Evolutionary conservation across 495 filamentous ascomycete species (phyloP).

Genomic region (Antarctomyces pellizariae): DNA sequence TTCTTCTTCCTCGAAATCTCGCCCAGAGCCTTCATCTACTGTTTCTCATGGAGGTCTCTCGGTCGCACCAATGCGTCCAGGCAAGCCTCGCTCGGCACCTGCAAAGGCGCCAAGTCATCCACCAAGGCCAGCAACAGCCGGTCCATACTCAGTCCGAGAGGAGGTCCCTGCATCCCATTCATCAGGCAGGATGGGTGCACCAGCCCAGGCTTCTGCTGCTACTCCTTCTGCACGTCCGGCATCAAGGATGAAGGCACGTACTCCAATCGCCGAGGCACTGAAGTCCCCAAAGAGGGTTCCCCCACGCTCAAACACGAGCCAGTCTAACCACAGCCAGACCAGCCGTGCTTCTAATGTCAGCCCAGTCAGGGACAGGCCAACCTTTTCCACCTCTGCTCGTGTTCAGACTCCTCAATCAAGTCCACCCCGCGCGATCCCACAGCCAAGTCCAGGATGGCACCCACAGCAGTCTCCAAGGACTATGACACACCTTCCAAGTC

Average conservation of each 20-base stretch:
- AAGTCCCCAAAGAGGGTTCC: slow-evolving; percentile 7
- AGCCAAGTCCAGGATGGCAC: too few relatives aligned
- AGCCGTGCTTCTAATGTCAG: slow-evolving; percentile 11
- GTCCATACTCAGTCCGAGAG: slow-evolving; percentile 31
- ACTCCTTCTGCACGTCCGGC: slow-evolving; percentile 11
- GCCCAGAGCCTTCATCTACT: slow-evolving; percentile 19
- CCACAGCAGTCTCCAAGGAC: too few relatives aligned
- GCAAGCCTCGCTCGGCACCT: slow-evolving; percentile 12
- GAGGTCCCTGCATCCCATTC: too few relatives aligned
- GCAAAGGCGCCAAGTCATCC: slow-evolving; percentile 22
- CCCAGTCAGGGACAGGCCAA: too few relatives aligned
- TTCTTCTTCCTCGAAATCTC: slow-evolving; percentile 15
- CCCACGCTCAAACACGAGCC: slow-evolving; percentile 12
- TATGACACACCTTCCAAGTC: too few relatives aligned
- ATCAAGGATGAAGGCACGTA: slow-evolving; percentile 8
- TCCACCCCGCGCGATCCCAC: too few relatives aligned
- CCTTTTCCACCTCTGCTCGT: slow-evolving; percentile 5
- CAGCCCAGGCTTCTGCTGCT: slow-evolving; percentile 20
- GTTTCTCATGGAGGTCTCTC: slow-evolving; percentile 24
- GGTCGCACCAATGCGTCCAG: slow-evolving; percentile 29
- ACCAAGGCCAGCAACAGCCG: slow-evolving; percentile 29
- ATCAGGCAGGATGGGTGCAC: too few relatives aligned
- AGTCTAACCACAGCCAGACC: slow-evolving; percentile 8
- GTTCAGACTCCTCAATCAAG: slow-evolving; percentile 4
- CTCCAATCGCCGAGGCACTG: slow-evolving; percentile 7